phyloP scores from a whole-genome alignment of 2,329 filamentous ascomycete species.

The Alternaria incomplexa region DNA sequence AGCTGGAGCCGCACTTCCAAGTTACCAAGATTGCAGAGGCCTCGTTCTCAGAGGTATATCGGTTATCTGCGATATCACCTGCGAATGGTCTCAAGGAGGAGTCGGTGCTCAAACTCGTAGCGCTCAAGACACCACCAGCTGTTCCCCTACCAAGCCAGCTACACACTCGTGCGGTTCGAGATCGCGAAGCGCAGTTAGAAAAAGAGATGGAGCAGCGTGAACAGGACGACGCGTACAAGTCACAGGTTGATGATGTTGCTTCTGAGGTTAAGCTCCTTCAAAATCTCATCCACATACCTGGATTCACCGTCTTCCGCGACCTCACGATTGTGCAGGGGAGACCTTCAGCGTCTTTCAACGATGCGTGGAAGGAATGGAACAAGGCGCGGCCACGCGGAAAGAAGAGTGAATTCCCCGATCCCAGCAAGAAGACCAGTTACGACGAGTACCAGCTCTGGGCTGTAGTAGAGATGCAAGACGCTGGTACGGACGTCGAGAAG shows the following conservation, averaged over 20 bases:
- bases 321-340: slow-evolving; percentile 64
- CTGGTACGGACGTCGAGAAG: slow-evolving; percentile 61
- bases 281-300: slow-evolving; percentile 64
- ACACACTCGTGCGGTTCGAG: slow-evolving; percentile 50
- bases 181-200: slow-evolving; percentile 50
- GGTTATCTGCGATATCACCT: slow-evolving; percentile 52
- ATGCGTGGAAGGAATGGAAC: slow-evolving; percentile 56
- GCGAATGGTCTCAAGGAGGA: slow-evolving; percentile 44
- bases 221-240: slow-evolving; percentile 51
- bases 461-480: slow-evolving; percentile 70
- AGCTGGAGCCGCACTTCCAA: slow-evolving; percentile 52
- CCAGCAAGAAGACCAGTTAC: slow-evolving; percentile 60
- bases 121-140: slow-evolving; percentile 43
- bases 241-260: slow-evolving; percentile 51
- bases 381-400: slow-evolving; percentile 51
- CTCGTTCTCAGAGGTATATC: slow-evolving; percentile 70
- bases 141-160: slow-evolving; percentile 42
- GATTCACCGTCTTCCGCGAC: slow-evolving; percentile 67
- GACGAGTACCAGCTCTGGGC: slow-evolving; percentile 66
- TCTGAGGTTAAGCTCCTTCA: slow-evolving; percentile 61
- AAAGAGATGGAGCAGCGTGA: slow-evolving; percentile 41
- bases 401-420: slow-evolving; percentile 62
- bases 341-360: slow-evolving; percentile 58
- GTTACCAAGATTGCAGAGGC: slow-evolving; percentile 70
- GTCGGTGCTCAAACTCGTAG: slow-evolving; percentile 56